A percentile compares a stretch with the other conserved stretches of the same genome.
These are phyloP conservation scores for Schoenoplectus tabernaemontani DNA, from an alignment of 202 grass and related monocot species.

Conservation along the genomic window DNA sequence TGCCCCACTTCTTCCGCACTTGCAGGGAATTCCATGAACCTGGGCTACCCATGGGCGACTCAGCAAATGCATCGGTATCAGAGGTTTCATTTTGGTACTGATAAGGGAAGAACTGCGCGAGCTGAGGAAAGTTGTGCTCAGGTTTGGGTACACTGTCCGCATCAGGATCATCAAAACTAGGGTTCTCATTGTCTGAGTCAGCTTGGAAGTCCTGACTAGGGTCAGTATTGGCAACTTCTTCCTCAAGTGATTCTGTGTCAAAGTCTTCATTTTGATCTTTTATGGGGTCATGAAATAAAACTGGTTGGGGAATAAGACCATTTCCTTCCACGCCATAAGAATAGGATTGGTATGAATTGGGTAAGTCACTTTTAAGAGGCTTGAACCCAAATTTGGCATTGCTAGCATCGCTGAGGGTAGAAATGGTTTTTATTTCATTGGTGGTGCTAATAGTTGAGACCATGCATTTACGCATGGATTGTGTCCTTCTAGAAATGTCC, in stretches of 20 bases:
- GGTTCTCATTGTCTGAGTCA: slow-evolving; percentile 81
- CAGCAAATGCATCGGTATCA: slow-evolving; percentile 61
- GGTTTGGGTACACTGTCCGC: slow-evolving; percentile 59
- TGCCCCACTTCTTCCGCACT: slow-evolving; percentile 92
- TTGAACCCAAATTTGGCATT: slow-evolving; percentile 12
- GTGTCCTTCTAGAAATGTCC: slow-evolving; percentile 57
- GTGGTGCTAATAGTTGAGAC: slow-evolving; percentile 16
- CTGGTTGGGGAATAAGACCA: slow-evolving; percentile 30
- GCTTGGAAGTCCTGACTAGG: slow-evolving; percentile 55
- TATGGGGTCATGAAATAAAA: slow-evolving; percentile 41
- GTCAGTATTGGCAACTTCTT: slow-evolving; percentile 31
- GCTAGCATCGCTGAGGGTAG: slow-evolving; percentile 46
- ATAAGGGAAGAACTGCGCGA: slow-evolving; percentile 44
- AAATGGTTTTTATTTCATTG: slow-evolving; percentile 60
- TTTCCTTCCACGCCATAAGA: slow-evolving; percentile 39
- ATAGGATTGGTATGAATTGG: background rate
- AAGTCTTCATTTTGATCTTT: slow-evolving; percentile 64
- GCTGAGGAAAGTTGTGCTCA: slow-evolving; percentile 27
- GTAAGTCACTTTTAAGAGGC: background rate
- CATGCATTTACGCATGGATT: slow-evolving; percentile 74
- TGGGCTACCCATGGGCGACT: slow-evolving; percentile 66
- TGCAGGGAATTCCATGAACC: slow-evolving; percentile 80
- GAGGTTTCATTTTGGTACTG: slow-evolving; percentile 64
- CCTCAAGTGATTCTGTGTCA: slow-evolving; percentile 61
- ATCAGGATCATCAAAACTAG: slow-evolving; percentile 68